These are phyloP conservation scores for Coelastrella sp. DNA, from an alignment of 139 green algal genomes.

Conservation along the genomic window DNA sequence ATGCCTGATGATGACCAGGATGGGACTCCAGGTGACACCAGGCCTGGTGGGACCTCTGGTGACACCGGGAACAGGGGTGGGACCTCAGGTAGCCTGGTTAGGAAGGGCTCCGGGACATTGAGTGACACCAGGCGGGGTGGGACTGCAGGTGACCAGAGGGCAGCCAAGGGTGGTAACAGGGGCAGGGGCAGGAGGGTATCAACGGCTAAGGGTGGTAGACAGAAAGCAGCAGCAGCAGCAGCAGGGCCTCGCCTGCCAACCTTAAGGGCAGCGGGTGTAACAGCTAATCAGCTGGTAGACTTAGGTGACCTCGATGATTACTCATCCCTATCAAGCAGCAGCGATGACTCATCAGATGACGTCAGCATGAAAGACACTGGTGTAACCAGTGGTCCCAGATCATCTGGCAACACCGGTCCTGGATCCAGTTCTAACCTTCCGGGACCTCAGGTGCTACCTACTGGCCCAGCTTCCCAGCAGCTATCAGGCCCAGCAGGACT, in stretches of 20 bases:
- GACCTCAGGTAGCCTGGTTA: background rate
- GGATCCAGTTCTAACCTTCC: background rate
- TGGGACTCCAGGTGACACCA: background rate
- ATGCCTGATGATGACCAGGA: slow-evolving; percentile 23
- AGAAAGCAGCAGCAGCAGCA: slow-evolving; percentile 13
- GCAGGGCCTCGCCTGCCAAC: background rate
- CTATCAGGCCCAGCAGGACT: background rate
- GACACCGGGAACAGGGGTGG: background rate
- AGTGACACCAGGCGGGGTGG: background rate
- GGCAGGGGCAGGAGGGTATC: background rate
- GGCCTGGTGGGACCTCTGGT: background rate
- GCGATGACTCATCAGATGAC: background rate
- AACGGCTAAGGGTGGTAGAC: background rate
- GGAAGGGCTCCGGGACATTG: no score
- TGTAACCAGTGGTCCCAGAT: background rate
- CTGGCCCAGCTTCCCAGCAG: background rate
- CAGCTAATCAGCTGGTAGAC: background rate
- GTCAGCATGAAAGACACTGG: background rate
- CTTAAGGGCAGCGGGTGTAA: background rate
- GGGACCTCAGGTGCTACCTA: background rate
- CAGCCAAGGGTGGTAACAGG: background rate
- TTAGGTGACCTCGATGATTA: background rate
- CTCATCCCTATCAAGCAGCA: background rate
- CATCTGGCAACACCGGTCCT: background rate
- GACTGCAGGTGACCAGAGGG: background rate